Conservation (phyloP, 2,329 filamentous ascomycete species). For the Penicillium glabrum region DNA sequence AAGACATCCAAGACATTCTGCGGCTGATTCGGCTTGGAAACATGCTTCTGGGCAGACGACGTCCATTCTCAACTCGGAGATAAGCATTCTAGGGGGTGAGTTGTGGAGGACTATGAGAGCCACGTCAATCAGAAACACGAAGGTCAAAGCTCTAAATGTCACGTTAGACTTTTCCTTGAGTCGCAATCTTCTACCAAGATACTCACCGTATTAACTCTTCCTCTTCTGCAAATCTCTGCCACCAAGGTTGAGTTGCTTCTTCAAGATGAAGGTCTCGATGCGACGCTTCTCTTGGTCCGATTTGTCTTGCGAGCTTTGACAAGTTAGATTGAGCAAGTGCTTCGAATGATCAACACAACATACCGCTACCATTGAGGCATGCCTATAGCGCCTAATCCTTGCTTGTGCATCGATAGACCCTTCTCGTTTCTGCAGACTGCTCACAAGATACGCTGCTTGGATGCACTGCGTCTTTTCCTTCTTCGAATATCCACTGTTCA, state of each 20-base stretch:
- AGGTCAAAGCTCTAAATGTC: slow-evolving; percentile 20
- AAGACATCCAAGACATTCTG: slow-evolving; percentile 18
- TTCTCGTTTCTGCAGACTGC: slow-evolving; percentile 27
- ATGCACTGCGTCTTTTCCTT: slow-evolving; percentile 19
- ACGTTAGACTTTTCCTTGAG: not conserved
- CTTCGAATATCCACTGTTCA: not conserved
- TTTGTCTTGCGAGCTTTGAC: slow-evolving; percentile 17
- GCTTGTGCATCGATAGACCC: slow-evolving; percentile 20
- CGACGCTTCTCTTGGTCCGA: slow-evolving; percentile 16
- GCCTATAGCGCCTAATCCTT: slow-evolving; percentile 20
- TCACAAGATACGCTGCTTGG: slow-evolving; percentile 26
- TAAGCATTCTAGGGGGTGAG: slow-evolving; percentile 26
- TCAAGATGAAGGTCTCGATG: slow-evolving; percentile 10
- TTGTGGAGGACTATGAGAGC: slow-evolving; percentile 32
- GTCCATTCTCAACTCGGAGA: slow-evolving; percentile 27
- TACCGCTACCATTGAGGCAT: slow-evolving; percentile 26
- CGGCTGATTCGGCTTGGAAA: slow-evolving; percentile 26
- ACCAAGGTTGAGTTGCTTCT: slow-evolving; percentile 15
- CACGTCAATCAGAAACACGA: slow-evolving; percentile 29
- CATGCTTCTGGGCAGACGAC: slow-evolving; percentile 27
- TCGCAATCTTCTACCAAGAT: not conserved
- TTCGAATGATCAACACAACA: not conserved
- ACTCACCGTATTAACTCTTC: slow-evolving; percentile 29
- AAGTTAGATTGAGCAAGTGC: not conserved
- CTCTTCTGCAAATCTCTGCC: slow-evolving; percentile 20